Conservation (phyloP, 2,329 filamentous ascomycete species). For the Diaporthe nobilis region DNA sequence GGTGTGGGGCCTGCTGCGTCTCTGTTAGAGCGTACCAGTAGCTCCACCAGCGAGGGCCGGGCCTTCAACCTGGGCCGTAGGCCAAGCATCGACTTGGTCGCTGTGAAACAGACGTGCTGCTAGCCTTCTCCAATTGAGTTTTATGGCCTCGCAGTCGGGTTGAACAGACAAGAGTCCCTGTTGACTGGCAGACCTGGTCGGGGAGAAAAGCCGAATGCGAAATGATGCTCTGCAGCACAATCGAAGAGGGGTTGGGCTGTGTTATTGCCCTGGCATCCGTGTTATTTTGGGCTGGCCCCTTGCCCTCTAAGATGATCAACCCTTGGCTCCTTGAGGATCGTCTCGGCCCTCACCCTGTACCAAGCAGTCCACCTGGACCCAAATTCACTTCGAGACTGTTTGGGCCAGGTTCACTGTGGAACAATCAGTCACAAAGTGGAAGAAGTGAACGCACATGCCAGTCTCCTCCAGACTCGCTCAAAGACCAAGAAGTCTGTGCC, state of each 20-base stretch:
- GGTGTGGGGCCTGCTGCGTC: constrained; percentile 42
- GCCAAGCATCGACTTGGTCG: constrained; percentile 61
- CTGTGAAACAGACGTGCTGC: constrained; percentile 27
- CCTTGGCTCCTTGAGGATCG: constrained; percentile 31
- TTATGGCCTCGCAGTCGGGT: neutral
- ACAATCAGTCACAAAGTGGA: neutral
- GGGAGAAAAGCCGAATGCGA: constrained; percentile 4
- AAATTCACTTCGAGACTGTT: constrained; percentile 4
- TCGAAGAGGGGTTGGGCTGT: constrained; percentile 25
- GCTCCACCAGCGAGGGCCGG: constrained; percentile 67
- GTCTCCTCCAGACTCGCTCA: neutral
- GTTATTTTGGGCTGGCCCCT: constrained; percentile 30
- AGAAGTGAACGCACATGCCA: neutral
- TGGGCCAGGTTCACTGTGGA: neutral
- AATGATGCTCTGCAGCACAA: constrained; percentile 10
- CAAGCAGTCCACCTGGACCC: neutral
- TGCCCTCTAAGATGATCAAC: constrained; percentile 17
- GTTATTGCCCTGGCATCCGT: constrained; percentile 28
- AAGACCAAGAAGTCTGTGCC: neutral
- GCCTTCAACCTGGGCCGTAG: constrained; percentile 64
- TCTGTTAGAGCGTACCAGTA: constrained; percentile 57
- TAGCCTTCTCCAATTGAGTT: constrained; percentile 8
- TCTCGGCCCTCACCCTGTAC: constrained; percentile 22
- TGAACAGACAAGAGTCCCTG: constrained; percentile 1
- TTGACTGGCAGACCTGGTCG: constrained; percentile 11